Evolutionary conservation across 257 asterid species (phyloP), one percentile per base, ranked within the genome.

Genomic region (Nyctanthes arbortristis): DNA sequence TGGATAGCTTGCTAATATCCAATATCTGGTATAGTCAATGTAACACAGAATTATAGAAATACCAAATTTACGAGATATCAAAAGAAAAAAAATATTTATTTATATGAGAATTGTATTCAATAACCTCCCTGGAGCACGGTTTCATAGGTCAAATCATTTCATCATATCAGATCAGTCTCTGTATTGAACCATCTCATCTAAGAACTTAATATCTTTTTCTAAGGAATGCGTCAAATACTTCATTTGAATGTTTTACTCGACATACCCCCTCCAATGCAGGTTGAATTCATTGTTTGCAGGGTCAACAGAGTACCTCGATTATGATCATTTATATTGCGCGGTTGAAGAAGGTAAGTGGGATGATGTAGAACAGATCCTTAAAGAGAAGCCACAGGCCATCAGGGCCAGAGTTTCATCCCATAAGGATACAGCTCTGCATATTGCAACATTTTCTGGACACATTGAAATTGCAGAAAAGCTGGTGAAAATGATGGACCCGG

Each of bases 381-480:
- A 59, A 0, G 5, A 18, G 0, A 28, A 65, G 11, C 71, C 58
- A 29, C 28, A 66, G 2, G 83, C 72, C 1, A 37, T 75, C 8
- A 67, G 67, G 65, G 78, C 74, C 32, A 83, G 68, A 66, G 18
- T 83, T 22, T 77, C 88, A 30, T 75, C 77, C 0, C 85, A 77
- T 25, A 63, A 61, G 0, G 83, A 83, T 22, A 83, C 81, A 9
- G 83, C 83, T 25, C 80, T 83, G 1, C 88, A 83, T 70, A 52
- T 80, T 62, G 83, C 85, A 35, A 75, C 75, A 63, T 63, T 77
- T 16, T 70, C 43, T 4, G 81, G 81, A 9, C 85, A 77, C 55
- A 65, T 54, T 3, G 56, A 61, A 25, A 77, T 83, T 39, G 85
- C 83, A 7, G 59, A 69, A 10, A 34, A 69, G 20, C 66, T 83